These are phyloP conservation scores for Dactylellina haptotyla DNA, from an alignment of 2,329 filamentous ascomycete genomes.

Conservation along the genomic window DNA sequence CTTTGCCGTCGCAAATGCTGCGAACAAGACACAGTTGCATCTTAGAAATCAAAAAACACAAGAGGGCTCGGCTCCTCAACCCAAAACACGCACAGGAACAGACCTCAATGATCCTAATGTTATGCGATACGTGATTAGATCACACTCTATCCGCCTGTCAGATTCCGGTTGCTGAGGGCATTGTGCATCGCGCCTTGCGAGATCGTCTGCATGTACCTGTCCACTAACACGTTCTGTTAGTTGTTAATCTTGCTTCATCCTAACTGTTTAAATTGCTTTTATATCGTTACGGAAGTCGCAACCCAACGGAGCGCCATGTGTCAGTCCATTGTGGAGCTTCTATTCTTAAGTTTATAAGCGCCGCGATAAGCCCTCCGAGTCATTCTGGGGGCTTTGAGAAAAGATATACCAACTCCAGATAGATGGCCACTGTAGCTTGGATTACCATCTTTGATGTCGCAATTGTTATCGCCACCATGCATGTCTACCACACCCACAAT, in stretches of 20 bases:
- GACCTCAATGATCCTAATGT: conserved; percentile 1
- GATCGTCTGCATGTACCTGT: neutral
- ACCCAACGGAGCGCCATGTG: conserved; percentile 20
- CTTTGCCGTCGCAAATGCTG: conserved; percentile 26
- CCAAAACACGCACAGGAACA: neutral
- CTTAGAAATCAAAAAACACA: conserved; percentile 54
- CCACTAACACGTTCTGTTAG: neutral
- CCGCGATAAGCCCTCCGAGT: neutral
- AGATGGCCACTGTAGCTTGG: too few relatives aligned
- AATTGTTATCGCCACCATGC: neutral
- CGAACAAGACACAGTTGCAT: conserved; percentile 53
- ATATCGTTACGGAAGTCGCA: conserved; percentile 28
- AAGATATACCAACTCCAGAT: too few relatives aligned
- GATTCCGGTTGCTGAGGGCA: conserved; percentile 2
- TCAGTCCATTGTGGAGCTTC: conserved; percentile 1
- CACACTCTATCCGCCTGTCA: conserved; percentile 5
- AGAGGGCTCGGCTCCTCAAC: conserved; percentile 11
- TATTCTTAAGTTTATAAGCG: neutral
- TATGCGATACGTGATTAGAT: neutral
- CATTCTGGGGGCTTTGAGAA: too few relatives aligned
- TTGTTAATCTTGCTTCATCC: conserved; percentile 7
- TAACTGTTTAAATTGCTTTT: too few relatives aligned
- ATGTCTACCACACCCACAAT: too few relatives aligned
- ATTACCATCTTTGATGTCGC: neutral
- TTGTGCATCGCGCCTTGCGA: conserved; percentile 4